Percentiles rank a stretch among this genome's conserved stretches.
These are phyloP conservation scores for Parascedosporium putredinis DNA, from an alignment of 2,329 filamentous ascomycete species.

Conservation along the genomic window DNA sequence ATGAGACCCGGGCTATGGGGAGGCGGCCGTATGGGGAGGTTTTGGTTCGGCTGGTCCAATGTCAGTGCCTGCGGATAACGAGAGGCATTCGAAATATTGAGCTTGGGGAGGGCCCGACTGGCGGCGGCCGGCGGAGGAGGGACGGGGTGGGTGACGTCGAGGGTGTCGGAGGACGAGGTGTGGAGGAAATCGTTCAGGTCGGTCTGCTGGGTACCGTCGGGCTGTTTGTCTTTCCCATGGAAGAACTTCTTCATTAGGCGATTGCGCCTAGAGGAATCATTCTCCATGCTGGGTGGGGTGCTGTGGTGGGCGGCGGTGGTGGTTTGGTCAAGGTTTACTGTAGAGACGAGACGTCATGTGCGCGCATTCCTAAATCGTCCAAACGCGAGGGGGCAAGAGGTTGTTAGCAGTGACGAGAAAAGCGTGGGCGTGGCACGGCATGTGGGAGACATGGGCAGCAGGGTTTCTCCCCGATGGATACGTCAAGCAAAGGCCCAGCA, in stretches of 20 bases:
- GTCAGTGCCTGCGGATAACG: constrained; percentile 45
- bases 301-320: no score
- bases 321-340: not conserved
- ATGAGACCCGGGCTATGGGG: constrained; percentile 32
- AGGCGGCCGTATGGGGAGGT: constrained; percentile 27
- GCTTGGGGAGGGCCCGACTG: constrained; percentile 31
- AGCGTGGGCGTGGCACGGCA: not conserved
- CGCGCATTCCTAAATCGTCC: constrained; percentile 2
- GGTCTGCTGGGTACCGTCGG: constrained; percentile 14
- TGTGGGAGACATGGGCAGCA: not conserved
- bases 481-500: not conserved
- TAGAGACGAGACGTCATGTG: not conserved
- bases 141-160: constrained; percentile 41
- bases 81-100: constrained; percentile 44
- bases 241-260: constrained; percentile 57
- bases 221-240: constrained; percentile 29
- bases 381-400: not conserved
- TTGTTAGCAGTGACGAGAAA: not conserved
- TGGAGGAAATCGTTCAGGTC: constrained; percentile 51
- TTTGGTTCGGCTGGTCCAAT: constrained; percentile 33
- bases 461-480: not conserved
- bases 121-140: constrained; percentile 23
- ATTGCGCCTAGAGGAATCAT: constrained; percentile 36
- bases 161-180: constrained; percentile 39
- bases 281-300: constrained; percentile 37